Base-by-base conservation (phyloP, 129 eudicot genomes). In the Helianthus tuberosus region DNA sequence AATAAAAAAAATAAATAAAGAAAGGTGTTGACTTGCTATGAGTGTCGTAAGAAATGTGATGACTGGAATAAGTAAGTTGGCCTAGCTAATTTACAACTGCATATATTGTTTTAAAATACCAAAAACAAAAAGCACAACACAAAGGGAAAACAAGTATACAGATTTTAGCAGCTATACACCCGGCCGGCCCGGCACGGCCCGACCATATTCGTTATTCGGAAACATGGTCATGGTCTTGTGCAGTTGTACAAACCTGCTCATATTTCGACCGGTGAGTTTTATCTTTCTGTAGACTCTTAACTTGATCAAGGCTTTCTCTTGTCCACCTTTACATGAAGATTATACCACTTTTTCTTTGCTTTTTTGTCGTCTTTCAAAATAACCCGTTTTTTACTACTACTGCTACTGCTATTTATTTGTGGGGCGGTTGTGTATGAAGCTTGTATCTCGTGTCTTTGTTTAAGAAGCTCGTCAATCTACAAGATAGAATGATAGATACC, bases 401-500 rank as follows among this genome's bases (percentile, higher is more conserved):
- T 80, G 69, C 86, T 73, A 83, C 80, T 82, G 4, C 77, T 84
- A 49, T 80, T 90, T 64, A 81, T 81, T 65, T 83, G 85, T 53
- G 93, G 91, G 51, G 74, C 17, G 47, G 71, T 81, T 66, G 97
- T 86, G 80, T 90, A 94, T 8, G 93, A 83, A 29, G 98, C 93
- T 39, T 91, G 97, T 73, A 94, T 84, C 50, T 89, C 97, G 25
- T 84, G 84, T 76, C 97, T 83, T 81, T 84, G 83, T 81, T 86
- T 90, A n/a, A 94, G 97, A 68, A 90, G 98, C 68, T 86, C 88
- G 38, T 90, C 98, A 13, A 94, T 94, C 98, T 94, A 89, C 65
- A 78, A 50, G 0, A 77, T 48, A 3, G 60, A 43, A 78, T 44
- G 0, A 77, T 48, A 3, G 60, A 43, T 16, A 15, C 50, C 49